Conservation (phyloP, 2,329 filamentous ascomycete genomes). For the Alternaria rosae region DNA sequence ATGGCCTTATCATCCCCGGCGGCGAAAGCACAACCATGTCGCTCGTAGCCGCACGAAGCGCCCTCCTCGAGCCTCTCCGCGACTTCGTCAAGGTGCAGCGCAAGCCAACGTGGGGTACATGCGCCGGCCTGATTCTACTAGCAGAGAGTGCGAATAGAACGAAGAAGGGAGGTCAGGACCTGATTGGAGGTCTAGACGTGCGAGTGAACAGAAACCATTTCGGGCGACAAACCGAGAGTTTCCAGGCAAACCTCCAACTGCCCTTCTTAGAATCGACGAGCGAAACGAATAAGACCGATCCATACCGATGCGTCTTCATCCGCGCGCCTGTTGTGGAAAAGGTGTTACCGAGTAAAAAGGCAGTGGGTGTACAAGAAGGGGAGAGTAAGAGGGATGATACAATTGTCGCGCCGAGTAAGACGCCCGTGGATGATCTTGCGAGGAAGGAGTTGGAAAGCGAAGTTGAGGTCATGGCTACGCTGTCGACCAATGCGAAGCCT, state of each 20-base stretch:
- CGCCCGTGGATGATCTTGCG: slow-evolving; percentile 55
- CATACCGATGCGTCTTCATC: slow-evolving; percentile 89
- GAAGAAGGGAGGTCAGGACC: slow-evolving; percentile 89
- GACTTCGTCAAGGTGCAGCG: slow-evolving; percentile 87
- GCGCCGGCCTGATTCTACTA: slow-evolving; percentile 90
- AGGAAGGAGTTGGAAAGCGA: slow-evolving; percentile 55
- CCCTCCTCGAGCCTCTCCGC: slow-evolving; percentile 81
- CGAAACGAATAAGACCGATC: slow-evolving; percentile 45
- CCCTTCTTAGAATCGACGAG: slow-evolving; percentile 66
- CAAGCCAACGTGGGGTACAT: slow-evolving; percentile 94
- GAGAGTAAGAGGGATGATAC: slow-evolving; percentile 59
- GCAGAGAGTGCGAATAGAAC: slow-evolving; percentile 86
- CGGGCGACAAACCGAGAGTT: slow-evolving; percentile 90
- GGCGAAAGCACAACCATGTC: slow-evolving; percentile 96
- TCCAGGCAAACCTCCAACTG: slow-evolving; percentile 76
- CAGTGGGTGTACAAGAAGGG: slow-evolving; percentile 55
- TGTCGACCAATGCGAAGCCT: slow-evolving; percentile 60
- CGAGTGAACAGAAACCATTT: slow-evolving; percentile 95
- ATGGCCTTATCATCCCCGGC: slow-evolving; percentile 88
- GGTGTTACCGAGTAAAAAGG: slow-evolving; percentile 64
- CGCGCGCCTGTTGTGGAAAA: slow-evolving; percentile 91
- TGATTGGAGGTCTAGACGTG: slow-evolving; percentile 91
- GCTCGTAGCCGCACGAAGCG: slow-evolving; percentile 81
- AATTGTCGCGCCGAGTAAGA: slow-evolving; percentile 64
- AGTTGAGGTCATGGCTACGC: slow-evolving; percentile 66